Conservation (phyloP, 495 filamentous ascomycete genomes). For the Bacidia gigantensis region DNA sequence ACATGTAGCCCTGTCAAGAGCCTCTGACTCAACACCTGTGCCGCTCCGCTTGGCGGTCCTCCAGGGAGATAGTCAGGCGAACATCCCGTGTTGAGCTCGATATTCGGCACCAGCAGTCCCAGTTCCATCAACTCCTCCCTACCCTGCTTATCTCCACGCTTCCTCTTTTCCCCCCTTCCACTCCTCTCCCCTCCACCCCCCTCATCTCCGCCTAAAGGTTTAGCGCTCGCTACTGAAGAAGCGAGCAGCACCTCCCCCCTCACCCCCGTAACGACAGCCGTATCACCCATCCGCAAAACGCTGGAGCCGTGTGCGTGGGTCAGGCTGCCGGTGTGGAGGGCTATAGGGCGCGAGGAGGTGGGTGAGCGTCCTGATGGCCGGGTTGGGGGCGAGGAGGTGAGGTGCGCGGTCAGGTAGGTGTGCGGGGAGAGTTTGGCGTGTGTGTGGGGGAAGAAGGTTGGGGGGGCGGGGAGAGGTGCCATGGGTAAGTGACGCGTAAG, state of each 20-base stretch:
- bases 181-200: conserved; percentile 14
- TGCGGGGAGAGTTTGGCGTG: conserved; percentile 84
- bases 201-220: conserved; percentile 24
- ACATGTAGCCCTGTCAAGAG: conserved; percentile 61
- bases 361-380: conserved; percentile 70
- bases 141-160: conserved; percentile 9
- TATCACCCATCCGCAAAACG: conserved; percentile 77
- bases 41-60: conserved; percentile 60
- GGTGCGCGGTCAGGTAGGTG: conserved; percentile 78
- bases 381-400: conserved; percentile 43
- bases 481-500: neutral
- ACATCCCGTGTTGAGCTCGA: conserved; percentile 81
- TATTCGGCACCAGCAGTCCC: conserved; percentile 77
- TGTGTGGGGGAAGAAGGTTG: conserved; percentile 64
- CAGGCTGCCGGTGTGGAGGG: conserved; percentile 63
- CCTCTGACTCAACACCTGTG: conserved; percentile 70
- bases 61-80: conserved; percentile 74
- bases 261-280: conserved; percentile 81
- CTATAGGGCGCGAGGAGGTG: conserved; percentile 50
- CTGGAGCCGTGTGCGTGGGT: conserved; percentile 80
- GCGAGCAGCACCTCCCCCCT: conserved; percentile 72
- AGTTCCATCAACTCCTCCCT: conserved; percentile 43
- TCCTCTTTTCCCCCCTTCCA: conserved; percentile 22
- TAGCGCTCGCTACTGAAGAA: conserved; percentile 48
- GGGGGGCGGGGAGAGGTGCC: conserved; percentile 17